A percentile compares a stretch with the other conserved stretches of the same genome.
phyloP scores from a whole-genome alignment of 176 grass and related monocot genomes.

The Oryza longistaminata region DNA sequence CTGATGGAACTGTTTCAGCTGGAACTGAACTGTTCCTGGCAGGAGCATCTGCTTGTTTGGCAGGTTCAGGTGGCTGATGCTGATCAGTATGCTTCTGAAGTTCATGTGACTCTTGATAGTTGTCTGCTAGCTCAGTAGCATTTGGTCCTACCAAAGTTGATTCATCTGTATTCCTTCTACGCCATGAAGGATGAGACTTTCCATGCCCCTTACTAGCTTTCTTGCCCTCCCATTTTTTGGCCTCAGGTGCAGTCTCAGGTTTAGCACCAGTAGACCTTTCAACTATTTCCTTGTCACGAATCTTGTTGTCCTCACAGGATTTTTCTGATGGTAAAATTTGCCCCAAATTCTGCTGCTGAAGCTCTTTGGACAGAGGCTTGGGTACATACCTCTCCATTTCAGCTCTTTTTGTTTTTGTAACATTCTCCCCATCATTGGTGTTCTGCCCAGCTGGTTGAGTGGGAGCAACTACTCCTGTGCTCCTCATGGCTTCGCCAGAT shows the following conservation, averaged over 20 bases:
- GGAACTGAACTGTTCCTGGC: slow-evolving; percentile 29
- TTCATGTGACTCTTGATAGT: slow-evolving; percentile 35
- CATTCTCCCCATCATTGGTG: slow-evolving; percentile 47
- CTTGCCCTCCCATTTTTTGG: slow-evolving; percentile 67
- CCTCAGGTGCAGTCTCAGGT: slow-evolving; percentile 40
- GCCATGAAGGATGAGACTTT: slow-evolving; percentile 83
- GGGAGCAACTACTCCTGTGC: slow-evolving; percentile 4
- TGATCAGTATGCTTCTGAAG: slow-evolving; percentile 45
- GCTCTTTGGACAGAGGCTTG: slow-evolving; percentile 79
- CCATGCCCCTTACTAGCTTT: slow-evolving; percentile 64
- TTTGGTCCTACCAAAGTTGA: slow-evolving; percentile 32
- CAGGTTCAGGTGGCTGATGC: slow-evolving; percentile 40
- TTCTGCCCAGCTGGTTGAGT: slow-evolving; percentile 41
- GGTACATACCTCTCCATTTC: slow-evolving; percentile 99
- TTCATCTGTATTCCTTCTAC: slow-evolving; percentile 73
- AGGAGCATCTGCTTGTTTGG: slow-evolving; percentile 30
- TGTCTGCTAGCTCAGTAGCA: slow-evolving; percentile 43
- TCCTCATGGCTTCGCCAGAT: slow-evolving; percentile 47
- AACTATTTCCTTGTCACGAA: slow-evolving; percentile 32
- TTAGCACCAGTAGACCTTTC: slow-evolving; percentile 53
- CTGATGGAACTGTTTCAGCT: slow-evolving; percentile 36
- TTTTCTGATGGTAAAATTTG: slow-evolving; percentile 35
- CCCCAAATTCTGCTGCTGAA: slow-evolving; percentile 63
- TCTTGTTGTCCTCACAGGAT: slow-evolving; percentile 35
- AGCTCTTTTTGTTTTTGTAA: slow-evolving; percentile 78